These are phyloP conservation scores for Pneumocystis oryctolagi DNA, from an alignment of 1,139 yeast species.

Conservation along the genomic window DNA sequence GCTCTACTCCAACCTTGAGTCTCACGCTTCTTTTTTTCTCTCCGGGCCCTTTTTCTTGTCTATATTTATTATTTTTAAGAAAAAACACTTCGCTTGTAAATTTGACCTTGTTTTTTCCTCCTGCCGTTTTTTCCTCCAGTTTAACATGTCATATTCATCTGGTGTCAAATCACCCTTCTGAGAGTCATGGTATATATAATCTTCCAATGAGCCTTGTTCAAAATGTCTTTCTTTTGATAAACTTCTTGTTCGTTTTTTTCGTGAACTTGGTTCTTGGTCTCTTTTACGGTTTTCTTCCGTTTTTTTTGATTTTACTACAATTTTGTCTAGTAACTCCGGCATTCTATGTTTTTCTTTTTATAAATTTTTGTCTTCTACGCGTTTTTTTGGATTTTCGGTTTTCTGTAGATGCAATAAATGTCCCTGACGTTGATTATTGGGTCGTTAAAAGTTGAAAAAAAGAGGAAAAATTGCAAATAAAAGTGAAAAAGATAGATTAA, in stretches of 20 bases:
- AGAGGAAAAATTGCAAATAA: background rate
- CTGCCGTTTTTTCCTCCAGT: background rate
- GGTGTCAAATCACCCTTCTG: background rate
- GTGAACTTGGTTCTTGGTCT: background rate
- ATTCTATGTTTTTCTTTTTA: background rate
- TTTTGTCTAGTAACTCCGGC: background rate
- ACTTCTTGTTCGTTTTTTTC: background rate
- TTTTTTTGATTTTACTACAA: background rate
- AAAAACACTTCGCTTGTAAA: background rate
- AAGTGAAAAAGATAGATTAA: background rate
- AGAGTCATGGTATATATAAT: background rate
- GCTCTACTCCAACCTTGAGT: background rate
- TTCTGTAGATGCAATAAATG: background rate
- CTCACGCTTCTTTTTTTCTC: background rate
- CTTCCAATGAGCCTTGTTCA: background rate
- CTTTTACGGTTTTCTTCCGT: background rate
- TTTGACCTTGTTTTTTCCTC: background rate
- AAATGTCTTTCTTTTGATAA: background rate
- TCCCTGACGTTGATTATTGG: background rate
- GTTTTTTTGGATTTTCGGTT: constrained; percentile 5
- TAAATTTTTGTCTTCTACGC: background rate
- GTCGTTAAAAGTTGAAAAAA: background rate
- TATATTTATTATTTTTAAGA: background rate
- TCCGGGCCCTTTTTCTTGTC: background rate
- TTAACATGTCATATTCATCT: background rate